Evolutionary conservation across 805 yeast genomes (phyloP).

Genomic region (Candida pini): DNA sequence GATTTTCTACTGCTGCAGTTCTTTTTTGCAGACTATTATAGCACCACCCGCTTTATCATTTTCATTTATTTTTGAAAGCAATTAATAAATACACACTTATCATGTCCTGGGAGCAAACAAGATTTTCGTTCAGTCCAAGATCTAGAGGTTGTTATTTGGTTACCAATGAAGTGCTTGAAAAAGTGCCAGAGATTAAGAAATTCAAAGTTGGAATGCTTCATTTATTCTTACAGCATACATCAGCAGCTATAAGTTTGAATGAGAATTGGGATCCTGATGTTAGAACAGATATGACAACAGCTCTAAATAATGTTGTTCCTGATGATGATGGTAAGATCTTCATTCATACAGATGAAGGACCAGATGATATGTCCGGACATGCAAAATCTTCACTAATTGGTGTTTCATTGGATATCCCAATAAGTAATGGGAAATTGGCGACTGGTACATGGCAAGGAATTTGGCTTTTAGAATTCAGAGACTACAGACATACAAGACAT

Average conservation of each 20-base stretch:
- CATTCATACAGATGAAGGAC: slow-evolving; percentile 68
- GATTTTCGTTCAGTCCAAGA: slow-evolving; percentile 49
- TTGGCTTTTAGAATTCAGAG: slow-evolving; percentile 69
- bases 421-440: slow-evolving; percentile 58
- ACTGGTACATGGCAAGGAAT: slow-evolving; percentile 87
- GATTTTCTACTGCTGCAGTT: neutral
- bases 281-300: slow-evolving; percentile 58
- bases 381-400: slow-evolving; percentile 61
- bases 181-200: slow-evolving; percentile 54
- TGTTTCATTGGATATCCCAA: slow-evolving; percentile 61
- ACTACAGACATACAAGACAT: slow-evolving; percentile 54
- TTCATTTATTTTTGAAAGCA: neutral
- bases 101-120: slow-evolving; percentile 53
- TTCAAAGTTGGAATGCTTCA: slow-evolving; percentile 61
- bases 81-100: neutral
- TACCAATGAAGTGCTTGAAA: slow-evolving; percentile 54
- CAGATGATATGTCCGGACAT: slow-evolving; percentile 85
- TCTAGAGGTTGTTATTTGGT: slow-evolving; percentile 66
- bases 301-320: slow-evolving; percentile 63
- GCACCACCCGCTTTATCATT: neutral
- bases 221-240: slow-evolving; percentile 71
- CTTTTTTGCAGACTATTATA: neutral
- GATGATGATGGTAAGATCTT: slow-evolving; percentile 49
- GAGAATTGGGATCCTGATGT: slow-evolving; percentile 83
- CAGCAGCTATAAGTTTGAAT: slow-evolving; percentile 70